Evolutionary conservation across 179 eudicot species (phyloP), one percentile per base, ranked within the genome.

Genomic region (Drosera spatulata): DNA sequence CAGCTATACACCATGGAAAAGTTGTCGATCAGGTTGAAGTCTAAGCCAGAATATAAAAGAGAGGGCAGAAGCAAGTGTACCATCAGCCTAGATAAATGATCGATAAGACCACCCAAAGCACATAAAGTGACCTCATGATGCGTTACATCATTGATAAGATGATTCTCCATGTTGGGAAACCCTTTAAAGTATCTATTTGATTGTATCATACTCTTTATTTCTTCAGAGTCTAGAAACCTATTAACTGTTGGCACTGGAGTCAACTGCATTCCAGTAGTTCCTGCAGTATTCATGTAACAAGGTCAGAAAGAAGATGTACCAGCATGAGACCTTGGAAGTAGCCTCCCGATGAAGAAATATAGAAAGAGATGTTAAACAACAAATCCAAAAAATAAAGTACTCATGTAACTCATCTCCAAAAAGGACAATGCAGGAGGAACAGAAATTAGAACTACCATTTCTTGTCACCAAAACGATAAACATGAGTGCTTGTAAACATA

Each of bases 101-200:
- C 80, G 48, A 81, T 57, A 64, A 94, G 94, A 42, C 84, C 83
- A 64, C 99, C 96, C 70, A 94, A 82, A 71, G 99, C 96, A 82
- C 85, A 69, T 65, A 90, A 62, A 60, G 91, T 77, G 75, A 82
- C 63, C 60, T 80, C 96, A 66, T 69, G 73, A 63, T 81, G 73
- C 49, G 62, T 33, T 62, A 87, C 75, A 55, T 81, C 80, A 74
- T 82, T 84, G 70, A 78, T 69, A 62, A 75, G 71, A 63, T 69
- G 61, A 73, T 83, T 76, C 87, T 83, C 82, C 50, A 50, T 57
- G 71, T 74, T 53, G 55, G 68, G 41, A 41, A 80, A 85, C 56
- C 83, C 80, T 79, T 75, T 83, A 56, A 94, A 94, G 76, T 85
- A 94, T 33, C 83, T 82, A 43, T 90, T 83, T 41, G 72, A 77